Evolutionary conservation across 148 eudicot species (phyloP).

Genomic region (Dysphania ambrosioides): DNA sequence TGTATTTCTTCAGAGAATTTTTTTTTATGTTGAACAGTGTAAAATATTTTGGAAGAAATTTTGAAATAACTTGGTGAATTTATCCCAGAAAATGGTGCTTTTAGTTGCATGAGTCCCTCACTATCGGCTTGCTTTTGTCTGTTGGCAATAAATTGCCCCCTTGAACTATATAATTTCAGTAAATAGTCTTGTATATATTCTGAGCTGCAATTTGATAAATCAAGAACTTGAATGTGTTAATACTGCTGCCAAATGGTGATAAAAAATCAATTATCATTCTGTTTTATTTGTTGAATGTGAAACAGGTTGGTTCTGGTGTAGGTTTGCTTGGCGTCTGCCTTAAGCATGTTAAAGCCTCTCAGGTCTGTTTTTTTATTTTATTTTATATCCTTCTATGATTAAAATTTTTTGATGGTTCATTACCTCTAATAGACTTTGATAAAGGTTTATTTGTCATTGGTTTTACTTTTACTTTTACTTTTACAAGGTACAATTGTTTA

Average conservation of each 20-base stretch:
- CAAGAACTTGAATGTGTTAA: neutral
- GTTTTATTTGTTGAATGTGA: constrained; percentile 14
- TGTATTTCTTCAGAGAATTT: neutral
- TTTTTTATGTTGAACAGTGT: neutral
- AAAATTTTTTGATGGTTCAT: neutral
- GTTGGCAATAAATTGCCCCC: neutral
- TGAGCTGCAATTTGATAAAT: neutral
- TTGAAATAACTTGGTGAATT: constrained; percentile 4
- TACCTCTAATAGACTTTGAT: neutral
- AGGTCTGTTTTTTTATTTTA: constrained; percentile 37
- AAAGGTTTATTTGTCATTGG: neutral
- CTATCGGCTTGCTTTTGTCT: neutral
- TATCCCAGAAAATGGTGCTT: neutral
- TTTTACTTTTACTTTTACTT: neutral
- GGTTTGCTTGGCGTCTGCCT: constrained; percentile 91
- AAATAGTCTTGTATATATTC: neutral
- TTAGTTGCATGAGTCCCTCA: neutral
- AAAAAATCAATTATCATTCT: neutral
- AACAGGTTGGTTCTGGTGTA: constrained; percentile 93
- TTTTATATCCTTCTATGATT: neutral
- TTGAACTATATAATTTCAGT: neutral
- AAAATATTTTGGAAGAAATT: neutral
- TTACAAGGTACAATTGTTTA: neutral
- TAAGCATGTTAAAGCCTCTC: constrained; percentile 63
- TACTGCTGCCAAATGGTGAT: neutral